Evolutionary conservation across 345 rosid genomes (phyloP), one percentile per base, ranked within the genome.

Genomic region (Euphorbia lathyris): DNA sequence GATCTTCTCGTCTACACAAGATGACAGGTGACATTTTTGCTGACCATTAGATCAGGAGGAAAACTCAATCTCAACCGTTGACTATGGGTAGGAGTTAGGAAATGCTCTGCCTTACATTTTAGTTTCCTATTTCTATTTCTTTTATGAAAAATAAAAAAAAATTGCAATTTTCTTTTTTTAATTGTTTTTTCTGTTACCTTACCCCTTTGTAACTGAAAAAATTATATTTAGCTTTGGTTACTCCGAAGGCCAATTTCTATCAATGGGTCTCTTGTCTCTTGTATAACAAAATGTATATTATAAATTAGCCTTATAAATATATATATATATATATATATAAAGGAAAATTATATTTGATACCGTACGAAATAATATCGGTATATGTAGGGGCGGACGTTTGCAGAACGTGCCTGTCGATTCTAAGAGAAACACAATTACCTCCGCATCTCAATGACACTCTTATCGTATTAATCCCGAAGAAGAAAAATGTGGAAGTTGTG

Each of bases 31-130:
- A 38, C 29, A 3, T 53, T 12, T 58, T 12, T 32, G 62, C 68
- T 70, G 84, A 79, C 85, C 90, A 75, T 85, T 80, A 73, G 81
- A 84, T 87, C 14, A 1, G 19, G 43, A 19, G 52, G 65, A 13
- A 34, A 58, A 25, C 12, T 50, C 67, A 69, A 76, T 82, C 86
- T 69, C 40, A 0, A 67, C 84, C 76, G 60, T 65, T 69, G 74
- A 76, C 77, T 80, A 32, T 58, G 81, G 81, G 56, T 85, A 79
- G 65, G 66, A 60, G 11, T 50, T 73, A 9, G 59, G 66, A 53
- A 53, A 68, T 62, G 77, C 83, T 77, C 80, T 65, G 63, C 84
- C 84, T 72, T 72, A 58, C 81, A 61, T 63, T 81, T 78, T 52
- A 63, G 7, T 12, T 42, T 16, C 9, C 3, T 10, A 2, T 13